Base-by-base conservation (phyloP, 139 green algal genomes). In the Dunaliella primolecta region DNA sequence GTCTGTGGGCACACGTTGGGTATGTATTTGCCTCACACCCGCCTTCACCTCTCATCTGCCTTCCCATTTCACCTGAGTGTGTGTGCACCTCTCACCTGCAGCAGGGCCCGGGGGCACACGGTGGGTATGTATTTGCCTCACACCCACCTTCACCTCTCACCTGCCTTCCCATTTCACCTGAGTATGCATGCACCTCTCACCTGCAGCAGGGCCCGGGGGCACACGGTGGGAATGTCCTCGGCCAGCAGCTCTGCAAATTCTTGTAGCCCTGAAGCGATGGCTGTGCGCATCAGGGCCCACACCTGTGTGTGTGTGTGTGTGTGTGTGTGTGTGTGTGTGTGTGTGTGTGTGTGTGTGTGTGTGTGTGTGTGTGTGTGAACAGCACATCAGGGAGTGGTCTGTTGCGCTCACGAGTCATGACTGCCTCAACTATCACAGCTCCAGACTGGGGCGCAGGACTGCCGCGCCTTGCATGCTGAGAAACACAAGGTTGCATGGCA, bases 231-330 rank as follows among this genome's bases (percentile, higher is more conserved):
- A 30, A 84, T 84, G 56, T 84, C 80, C 55, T 77, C 56, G 31
- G 80, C 80, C 56, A 84, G 55, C 55, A 84, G 55, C 56, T 84
- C 80, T 31, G 75, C 80, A 70, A 84, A 84, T 33, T 84, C 80
- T 56, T 78, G 55, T 23, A 84, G 55, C 2, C 80, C 80, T 24
- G 29, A 57, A 3, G 80, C 80, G 31, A 84, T 84, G 55, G 80
- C 80, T 30, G 80, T 46, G 30, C 80, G 80, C 80, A 84, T 84
- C 25, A 84, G 32, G 55, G 75, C 38, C 80, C 80, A 84, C 31
- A 84, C 80, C 78, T 82, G 78, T 11, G 70, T 2, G n/a, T n/a
- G n/a, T n/a, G n/a, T n/a, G n/a, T n/a, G n/a, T n/a, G n/a, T n/a
- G n/a, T n/a, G n/a, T n/a, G n/a, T n/a, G n/a, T n/a, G n/a, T n/a